phyloP scores from a whole-genome alignment of 495 filamentous ascomycete species.

The Emericellopsis terricola region DNA sequence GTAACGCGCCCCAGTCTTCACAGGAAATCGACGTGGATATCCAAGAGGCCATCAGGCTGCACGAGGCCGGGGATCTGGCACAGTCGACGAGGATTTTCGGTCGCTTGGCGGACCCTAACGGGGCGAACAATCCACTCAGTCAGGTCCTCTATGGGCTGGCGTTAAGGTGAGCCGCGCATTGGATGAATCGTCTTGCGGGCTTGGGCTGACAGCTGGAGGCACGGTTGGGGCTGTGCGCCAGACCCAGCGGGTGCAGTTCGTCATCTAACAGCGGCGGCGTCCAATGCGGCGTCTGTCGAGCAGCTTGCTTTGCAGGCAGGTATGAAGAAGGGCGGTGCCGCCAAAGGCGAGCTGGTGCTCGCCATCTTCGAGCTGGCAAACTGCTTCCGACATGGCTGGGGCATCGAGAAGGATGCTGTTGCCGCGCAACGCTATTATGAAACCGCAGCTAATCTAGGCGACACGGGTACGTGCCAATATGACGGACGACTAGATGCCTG shows the following conservation, averaged over 20 bases:
- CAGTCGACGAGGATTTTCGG: slow-evolving; percentile 75
- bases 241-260: slow-evolving; percentile 55
- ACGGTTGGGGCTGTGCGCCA: slow-evolving; percentile 79
- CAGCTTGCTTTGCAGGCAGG: slow-evolving; percentile 65
- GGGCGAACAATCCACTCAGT: slow-evolving; percentile 77
- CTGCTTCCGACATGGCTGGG: slow-evolving; percentile 94
- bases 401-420: slow-evolving; percentile 68
- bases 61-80: slow-evolving; percentile 64
- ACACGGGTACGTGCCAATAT: slow-evolving; percentile 49
- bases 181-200: slow-evolving; percentile 1
- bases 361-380: slow-evolving; percentile 93
- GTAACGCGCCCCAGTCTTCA: slow-evolving; percentile 20
- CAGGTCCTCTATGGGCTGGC: slow-evolving; percentile 95
- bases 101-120: slow-evolving; percentile 66
- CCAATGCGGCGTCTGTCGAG: slow-evolving; percentile 77
- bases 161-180: slow-evolving; percentile 44
- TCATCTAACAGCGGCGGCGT: slow-evolving; percentile 79
- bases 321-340: slow-evolving; percentile 80
- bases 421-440: slow-evolving; percentile 89
- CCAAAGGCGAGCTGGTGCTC: slow-evolving; percentile 94
- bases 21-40: slow-evolving; percentile 56
- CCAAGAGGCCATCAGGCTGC: slow-evolving; percentile 86
- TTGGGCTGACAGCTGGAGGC: slow-evolving; percentile 39
- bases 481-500: too few species aligned
- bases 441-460: slow-evolving; percentile 87